phyloP scores from a whole-genome alignment of 176 grass and related monocot species.

The Musa schizocarpa region DNA sequence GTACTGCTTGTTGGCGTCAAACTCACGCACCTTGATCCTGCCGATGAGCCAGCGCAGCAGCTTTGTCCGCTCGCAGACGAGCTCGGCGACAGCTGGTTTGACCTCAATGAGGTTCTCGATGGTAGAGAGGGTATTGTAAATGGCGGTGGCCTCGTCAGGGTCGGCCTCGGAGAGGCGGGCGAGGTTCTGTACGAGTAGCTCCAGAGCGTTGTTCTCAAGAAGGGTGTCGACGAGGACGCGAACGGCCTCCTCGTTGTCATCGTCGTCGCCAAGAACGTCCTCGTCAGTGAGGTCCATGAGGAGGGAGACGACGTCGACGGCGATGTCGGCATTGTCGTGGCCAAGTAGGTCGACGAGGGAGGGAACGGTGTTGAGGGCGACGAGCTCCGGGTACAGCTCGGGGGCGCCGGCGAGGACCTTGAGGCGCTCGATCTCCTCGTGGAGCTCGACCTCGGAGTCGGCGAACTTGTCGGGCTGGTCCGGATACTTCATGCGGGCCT shows the following conservation, averaged over 20 bases:
- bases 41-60: constrained; percentile 75
- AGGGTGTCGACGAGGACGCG: constrained; percentile 56
- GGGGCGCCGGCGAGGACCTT: constrained; percentile 70
- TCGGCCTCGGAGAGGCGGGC: constrained; percentile 73
- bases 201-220: constrained; percentile 67
- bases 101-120: constrained; percentile 90
- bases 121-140: constrained; percentile 61
- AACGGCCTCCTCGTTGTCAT: constrained; percentile 26
- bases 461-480: constrained; percentile 73
- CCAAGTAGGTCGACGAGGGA: constrained; percentile 68
- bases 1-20: constrained; percentile 95
- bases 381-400: constrained; percentile 74
- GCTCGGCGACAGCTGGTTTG: constrained; percentile 58
- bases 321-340: constrained; percentile 86
- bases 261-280: constrained; percentile 52
- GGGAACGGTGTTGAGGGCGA: constrained; percentile 50
- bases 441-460: constrained; percentile 77
- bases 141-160: constrained; percentile 61
- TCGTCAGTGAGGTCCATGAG: constrained; percentile 82
- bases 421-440: constrained; percentile 69
- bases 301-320: constrained; percentile 65
- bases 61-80: constrained; percentile 75
- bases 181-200: constrained; percentile 81
- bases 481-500: constrained; percentile 90
- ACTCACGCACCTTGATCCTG: constrained; percentile 72